phyloP scores from a whole-genome alignment of 78 protist genomes.

The Ministeria vibrans region DNA sequence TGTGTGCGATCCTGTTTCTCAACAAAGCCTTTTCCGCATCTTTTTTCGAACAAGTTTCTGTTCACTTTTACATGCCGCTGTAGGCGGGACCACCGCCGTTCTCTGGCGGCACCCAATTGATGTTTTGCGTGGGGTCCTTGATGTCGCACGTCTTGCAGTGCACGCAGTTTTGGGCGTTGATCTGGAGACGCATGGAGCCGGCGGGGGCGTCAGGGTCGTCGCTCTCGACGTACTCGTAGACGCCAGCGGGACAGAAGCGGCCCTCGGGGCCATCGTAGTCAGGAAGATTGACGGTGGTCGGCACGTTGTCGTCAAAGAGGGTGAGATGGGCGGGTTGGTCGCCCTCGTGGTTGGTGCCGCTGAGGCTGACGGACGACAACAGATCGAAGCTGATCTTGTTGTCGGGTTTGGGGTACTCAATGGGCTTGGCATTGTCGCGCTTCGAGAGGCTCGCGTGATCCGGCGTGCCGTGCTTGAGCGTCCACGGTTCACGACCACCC shows the following conservation, averaged over 20 bases:
- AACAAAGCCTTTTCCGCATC: too few species aligned
- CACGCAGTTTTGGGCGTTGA: constrained; percentile 94
- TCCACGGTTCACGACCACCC: constrained; percentile 78
- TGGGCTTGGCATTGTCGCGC: constrained; percentile 54
- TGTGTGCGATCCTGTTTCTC: too few species aligned
- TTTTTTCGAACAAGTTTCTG: background rate
- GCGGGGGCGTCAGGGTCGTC: background rate
- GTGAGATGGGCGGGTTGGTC: constrained; percentile 87
- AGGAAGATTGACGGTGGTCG: constrained; percentile 48
- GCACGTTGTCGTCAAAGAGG: constrained; percentile 31
- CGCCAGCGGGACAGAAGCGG: constrained; percentile 96
- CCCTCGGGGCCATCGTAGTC: constrained; percentile 75
- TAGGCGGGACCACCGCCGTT: constrained; percentile 90
- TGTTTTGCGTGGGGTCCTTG: constrained; percentile 89
- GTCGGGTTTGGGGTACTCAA: constrained; percentile 94
- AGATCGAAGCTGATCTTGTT: constrained; percentile 82
- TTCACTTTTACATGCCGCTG: constrained; percentile 39
- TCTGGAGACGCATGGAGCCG: constrained; percentile 48
- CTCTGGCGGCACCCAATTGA: constrained; percentile 88
- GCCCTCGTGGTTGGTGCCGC: constrained; percentile 87
- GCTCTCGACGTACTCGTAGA: constrained; percentile 78
- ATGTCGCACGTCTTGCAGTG: constrained; percentile 98
- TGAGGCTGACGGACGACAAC: constrained; percentile 69
- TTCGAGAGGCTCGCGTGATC: constrained; percentile 63
- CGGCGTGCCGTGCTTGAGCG: constrained; percentile 34